Percentiles rank a stretch among this genome's conserved stretches.
Evolutionary conservation across 208 protist genomes (phyloP).

Genomic region (Tritrichomonas foetus): DNA sequence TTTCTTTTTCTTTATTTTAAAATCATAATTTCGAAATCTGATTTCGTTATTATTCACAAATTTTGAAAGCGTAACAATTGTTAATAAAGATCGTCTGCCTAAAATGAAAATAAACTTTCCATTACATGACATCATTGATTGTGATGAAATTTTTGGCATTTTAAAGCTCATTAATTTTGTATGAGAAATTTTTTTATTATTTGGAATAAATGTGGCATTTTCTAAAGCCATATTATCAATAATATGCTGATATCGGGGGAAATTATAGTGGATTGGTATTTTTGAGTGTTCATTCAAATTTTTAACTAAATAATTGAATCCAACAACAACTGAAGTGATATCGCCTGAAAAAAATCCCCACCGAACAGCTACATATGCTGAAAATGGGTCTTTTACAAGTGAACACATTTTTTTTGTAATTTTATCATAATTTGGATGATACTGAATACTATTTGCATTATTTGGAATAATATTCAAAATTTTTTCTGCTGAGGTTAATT

Average conservation of each 20-base stretch:
- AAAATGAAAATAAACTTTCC: not conserved
- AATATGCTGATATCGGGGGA: no score
- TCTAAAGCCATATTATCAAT: no score
- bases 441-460: no score
- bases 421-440: no score
- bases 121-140: not conserved
- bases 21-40: not conserved
- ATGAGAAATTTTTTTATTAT: not conserved
- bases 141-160: not conserved
- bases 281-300: no score
- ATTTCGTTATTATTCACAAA: not conserved
- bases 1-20: not conserved
- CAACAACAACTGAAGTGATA: no score
- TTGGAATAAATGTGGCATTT: no score
- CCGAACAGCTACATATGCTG: not conserved
- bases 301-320: no score
- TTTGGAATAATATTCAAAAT: no score
- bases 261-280: no score
- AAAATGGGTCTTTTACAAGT: not conserved
- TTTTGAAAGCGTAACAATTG: not conserved
- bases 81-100: not conserved
- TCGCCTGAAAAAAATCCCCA: not conserved
- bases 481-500: no score
- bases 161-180: not conserved
- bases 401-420: no score